phyloP scores from a whole-genome alignment of 148 eudicot genomes.

The Salicornia ramosissima region DNA sequence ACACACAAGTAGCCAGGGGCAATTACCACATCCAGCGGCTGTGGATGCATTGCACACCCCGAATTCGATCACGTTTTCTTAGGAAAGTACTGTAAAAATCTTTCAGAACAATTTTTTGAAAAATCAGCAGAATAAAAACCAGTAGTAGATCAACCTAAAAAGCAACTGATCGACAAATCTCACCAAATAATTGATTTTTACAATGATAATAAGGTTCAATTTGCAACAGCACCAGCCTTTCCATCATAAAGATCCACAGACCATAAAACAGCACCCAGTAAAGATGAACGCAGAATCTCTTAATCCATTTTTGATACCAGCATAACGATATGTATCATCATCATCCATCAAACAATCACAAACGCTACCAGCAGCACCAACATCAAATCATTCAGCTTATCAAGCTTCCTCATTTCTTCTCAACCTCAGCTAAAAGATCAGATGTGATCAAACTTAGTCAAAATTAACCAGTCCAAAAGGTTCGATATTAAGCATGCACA shows the following conservation, averaged over 20 bases:
- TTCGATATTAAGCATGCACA: neutral
- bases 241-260: constrained; percentile 6
- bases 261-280: neutral
- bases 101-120: constrained; percentile 1
- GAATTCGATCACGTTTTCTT: neutral
- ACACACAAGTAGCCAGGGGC: constrained; percentile 8
- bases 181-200: constrained; percentile 19
- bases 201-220: neutral
- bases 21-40: constrained; percentile 30
- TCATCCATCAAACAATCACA: constrained; percentile 27
- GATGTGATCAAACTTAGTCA: constrained; percentile 13
- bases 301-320: constrained; percentile 13
- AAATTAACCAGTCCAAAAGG: neutral
- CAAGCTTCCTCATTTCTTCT: constrained; percentile 35
- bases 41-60: constrained; percentile 1
- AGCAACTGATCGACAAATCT: constrained; percentile 16
- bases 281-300: constrained; percentile 15
- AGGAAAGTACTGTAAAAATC: constrained; percentile 2
- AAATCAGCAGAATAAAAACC: neutral
- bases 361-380: constrained; percentile 40
- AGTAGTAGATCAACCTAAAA: constrained; percentile 3
- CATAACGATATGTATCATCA: constrained; percentile 13
- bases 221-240: constrained; percentile 6
- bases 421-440: constrained; percentile 51
- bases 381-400: constrained; percentile 31